Conservation (phyloP, 129 eudicot species). For the Flaveria brownii region DNA sequence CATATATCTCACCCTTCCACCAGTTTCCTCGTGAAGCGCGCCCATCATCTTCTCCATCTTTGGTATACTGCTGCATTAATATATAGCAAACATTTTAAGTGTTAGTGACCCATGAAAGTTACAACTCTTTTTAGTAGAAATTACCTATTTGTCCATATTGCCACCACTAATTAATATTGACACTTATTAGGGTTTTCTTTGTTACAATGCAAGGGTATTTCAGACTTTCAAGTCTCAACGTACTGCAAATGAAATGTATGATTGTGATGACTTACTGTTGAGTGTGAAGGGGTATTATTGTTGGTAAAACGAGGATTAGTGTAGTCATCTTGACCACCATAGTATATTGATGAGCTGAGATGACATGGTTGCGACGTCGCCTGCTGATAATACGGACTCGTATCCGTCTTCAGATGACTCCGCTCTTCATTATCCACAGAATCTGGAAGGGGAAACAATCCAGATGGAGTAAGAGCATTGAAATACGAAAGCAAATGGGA, state of each 20-base stretch:
- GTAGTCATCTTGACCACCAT: constrained; percentile 91
- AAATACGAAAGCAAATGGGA: no score
- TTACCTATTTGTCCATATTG: neutral
- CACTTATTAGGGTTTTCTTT: constrained; percentile 5
- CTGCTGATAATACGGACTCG: constrained; percentile 48
- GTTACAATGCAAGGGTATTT: neutral
- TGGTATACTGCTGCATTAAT: constrained; percentile 41
- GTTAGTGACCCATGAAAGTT: neutral
- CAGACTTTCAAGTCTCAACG: neutral
- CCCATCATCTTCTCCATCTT: constrained; percentile 81
- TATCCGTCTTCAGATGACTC: constrained; percentile 39
- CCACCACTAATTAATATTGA: neutral
- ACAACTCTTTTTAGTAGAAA: neutral
- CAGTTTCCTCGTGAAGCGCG: constrained; percentile 90
- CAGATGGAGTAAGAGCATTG: neutral
- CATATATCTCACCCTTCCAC: constrained; percentile 71
- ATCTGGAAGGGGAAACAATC: constrained; percentile 18
- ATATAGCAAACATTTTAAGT: constrained; percentile 3
- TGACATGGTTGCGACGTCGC: constrained; percentile 61
- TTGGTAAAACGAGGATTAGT: constrained; percentile 48
- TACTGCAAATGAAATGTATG: neutral
- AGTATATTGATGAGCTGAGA: constrained; percentile 84
- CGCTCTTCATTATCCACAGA: constrained; percentile 37
- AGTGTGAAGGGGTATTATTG: constrained; percentile 43
- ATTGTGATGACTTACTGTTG: constrained; percentile 47